phyloP scores from a whole-genome alignment of 352 stramenopile species.

The Phytophthora multivora region DNA sequence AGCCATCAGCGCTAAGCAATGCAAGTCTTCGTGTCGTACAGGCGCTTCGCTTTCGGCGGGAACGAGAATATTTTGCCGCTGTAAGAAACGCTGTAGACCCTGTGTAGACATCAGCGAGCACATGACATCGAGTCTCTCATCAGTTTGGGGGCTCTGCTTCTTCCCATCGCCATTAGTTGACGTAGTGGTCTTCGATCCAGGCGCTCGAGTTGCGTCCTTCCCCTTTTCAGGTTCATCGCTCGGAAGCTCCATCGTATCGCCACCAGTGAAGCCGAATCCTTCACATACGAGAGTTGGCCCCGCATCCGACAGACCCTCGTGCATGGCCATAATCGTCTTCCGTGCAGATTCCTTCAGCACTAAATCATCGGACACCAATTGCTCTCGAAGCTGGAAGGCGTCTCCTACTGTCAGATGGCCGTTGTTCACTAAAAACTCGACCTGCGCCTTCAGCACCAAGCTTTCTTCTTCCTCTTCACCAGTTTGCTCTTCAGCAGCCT shows the following conservation, averaged over 20 bases:
- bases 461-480: constrained; percentile 28
- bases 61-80: constrained; percentile 61
- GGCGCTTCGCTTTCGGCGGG: constrained; percentile 25
- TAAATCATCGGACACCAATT: constrained; percentile 59
- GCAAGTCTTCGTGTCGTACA: constrained; percentile 65
- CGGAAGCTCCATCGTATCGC: constrained; percentile 14
- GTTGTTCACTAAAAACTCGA: constrained; percentile 79
- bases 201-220: background rate
- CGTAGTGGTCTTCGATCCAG: background rate
- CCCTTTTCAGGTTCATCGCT: constrained; percentile 17
- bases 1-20: constrained; percentile 73
- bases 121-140: constrained; percentile 72
- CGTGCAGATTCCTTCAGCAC: constrained; percentile 49
- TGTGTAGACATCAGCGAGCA: constrained; percentile 84
- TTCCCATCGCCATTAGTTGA: constrained; percentile 7
- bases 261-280: constrained; percentile 35
- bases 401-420: constrained; percentile 65
- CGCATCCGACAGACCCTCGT: constrained; percentile 54
- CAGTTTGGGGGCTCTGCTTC: constrained; percentile 20
- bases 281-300: constrained; percentile 29
- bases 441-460: constrained; percentile 70
- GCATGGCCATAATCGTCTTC: constrained; percentile 67
- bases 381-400: constrained; percentile 72
- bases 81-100: constrained; percentile 67
- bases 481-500: background rate